Conservation (phyloP, 257 asterid genomes). For the Marsdenia floribunda region DNA sequence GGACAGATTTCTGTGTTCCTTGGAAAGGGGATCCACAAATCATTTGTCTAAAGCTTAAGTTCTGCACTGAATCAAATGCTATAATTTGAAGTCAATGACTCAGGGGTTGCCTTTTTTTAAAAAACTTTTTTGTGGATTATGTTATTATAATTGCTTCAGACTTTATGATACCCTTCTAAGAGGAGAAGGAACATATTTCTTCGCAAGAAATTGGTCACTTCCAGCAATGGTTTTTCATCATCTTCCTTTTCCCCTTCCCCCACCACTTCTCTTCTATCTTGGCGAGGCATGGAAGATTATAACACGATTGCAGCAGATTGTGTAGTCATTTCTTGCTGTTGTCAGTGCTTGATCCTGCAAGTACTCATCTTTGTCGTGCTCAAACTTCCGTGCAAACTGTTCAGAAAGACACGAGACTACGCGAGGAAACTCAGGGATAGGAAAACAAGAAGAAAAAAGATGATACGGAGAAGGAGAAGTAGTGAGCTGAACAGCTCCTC, state of each 20-base stretch:
- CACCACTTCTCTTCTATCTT: neutral
- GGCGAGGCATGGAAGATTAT: slow-evolving; percentile 50
- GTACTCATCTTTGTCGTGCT: slow-evolving; percentile 54
- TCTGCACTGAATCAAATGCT: slow-evolving; percentile 20
- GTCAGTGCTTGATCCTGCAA: slow-evolving; percentile 74
- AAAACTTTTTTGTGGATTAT: slow-evolving; percentile 29
- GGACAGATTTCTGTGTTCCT: slow-evolving; percentile 29
- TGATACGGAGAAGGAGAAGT: slow-evolving; percentile 27
- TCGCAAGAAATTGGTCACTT: slow-evolving; percentile 43
- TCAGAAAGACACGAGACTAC: slow-evolving; percentile 41
- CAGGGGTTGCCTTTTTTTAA: slow-evolving; percentile 19
- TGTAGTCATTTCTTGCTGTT: slow-evolving; percentile 75
- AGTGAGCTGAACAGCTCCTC: slow-evolving; percentile 37
- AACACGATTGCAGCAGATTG: slow-evolving; percentile 73
- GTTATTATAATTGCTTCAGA: slow-evolving; percentile 69
- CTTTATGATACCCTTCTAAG: slow-evolving; percentile 31
- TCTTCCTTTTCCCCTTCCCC: slow-evolving; percentile 2
- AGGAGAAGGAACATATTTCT: slow-evolving; percentile 46
- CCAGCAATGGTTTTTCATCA: slow-evolving; percentile 29
- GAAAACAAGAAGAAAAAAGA: slow-evolving; percentile 27
- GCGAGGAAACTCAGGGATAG: slow-evolving; percentile 36
- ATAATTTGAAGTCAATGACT: slow-evolving; percentile 44
- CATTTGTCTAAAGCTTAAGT: slow-evolving; percentile 12
- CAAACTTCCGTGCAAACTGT: slow-evolving; percentile 47
- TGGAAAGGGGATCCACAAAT: slow-evolving; percentile 18